These are phyloP conservation scores for Monilinia aucupariae DNA, from an alignment of 2,329 filamentous ascomycete species.

Conservation along the genomic window DNA sequence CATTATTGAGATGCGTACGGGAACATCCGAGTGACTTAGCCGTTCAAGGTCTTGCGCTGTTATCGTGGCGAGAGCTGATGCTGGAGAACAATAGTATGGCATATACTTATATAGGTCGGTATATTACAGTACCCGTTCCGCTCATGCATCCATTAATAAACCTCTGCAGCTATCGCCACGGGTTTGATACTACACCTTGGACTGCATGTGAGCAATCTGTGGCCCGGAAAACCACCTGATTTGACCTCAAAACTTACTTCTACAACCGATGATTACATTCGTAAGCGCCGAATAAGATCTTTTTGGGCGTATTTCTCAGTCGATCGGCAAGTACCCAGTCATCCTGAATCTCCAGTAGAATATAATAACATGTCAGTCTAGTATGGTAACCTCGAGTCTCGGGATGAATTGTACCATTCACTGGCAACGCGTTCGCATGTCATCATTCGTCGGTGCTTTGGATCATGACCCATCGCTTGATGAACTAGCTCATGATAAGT, in stretches of 20 bases:
- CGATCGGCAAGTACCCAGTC: slow-evolving; percentile 14
- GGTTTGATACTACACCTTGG: slow-evolving; percentile 2
- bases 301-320: slow-evolving; percentile 25
- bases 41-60: slow-evolving; percentile 5
- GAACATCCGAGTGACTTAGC: background rate
- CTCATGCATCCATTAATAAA: background rate
- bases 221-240: background rate
- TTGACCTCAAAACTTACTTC: background rate
- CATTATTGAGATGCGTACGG: background rate
- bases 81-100: slow-evolving; percentile 8
- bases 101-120: slow-evolving; percentile 4
- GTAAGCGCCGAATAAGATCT: slow-evolving; percentile 16
- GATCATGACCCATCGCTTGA: slow-evolving; percentile 2
- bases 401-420: slow-evolving; percentile 25
- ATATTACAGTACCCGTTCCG: background rate
- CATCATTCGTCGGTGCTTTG: slow-evolving; percentile 13
- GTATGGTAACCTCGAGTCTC: slow-evolving; percentile 19
- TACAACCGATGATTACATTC: background rate
- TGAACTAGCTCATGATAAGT: slow-evolving; percentile 19
- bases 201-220: background rate
- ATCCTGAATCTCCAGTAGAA: background rate
- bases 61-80: slow-evolving; percentile 6
- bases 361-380: background rate
- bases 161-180: background rate
- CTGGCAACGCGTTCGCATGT: slow-evolving; percentile 20